Evolutionary conservation across 2,329 filamentous ascomycete genomes (phyloP), one percentile per base, ranked within the genome.

Genomic region (Aspergillus pseudotamarii): DNA sequence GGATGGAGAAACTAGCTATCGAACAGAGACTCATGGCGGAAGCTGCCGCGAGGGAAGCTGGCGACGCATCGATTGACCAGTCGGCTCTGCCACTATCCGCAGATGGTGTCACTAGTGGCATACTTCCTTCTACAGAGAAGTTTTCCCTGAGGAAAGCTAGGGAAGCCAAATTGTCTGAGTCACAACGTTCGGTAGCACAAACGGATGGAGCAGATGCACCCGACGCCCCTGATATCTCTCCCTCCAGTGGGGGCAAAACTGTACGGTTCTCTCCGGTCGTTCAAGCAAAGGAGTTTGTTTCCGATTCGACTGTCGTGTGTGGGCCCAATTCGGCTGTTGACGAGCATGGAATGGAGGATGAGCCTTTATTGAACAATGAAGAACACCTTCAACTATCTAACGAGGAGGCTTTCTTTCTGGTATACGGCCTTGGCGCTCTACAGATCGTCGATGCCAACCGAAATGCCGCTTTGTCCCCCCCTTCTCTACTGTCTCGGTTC

Each of bases 311-410:
- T 16, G 63, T 64, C 41, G 28, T 59, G 36, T 60, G 67, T 28
- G 51, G 68, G 28, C 63, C 67, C 6, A 65, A 70, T 32, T 55
- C 62, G 9, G 54, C 53, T 32, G 34, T 66, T 26, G 60, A 62
- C 19, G 57, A n/a, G n/a, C 59, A 62, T 6, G 67, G 71, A n/a
- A 53, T 64, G 26, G 59, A 66, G 9, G 71, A 72, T 32, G 71
- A 78, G 41, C 62, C 68, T 23, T 63, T 64, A 0, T 55, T 80
- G 19, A 64, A 81, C 61, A 80, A 88, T 80, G 78, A 91, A 79
- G 95, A 99, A 72, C 93, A 97, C 73, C 88, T 97, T n/a, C 95
- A 98, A 75, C 84, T 99, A 10, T 93, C 90, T 3, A 86, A 90
- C 0, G 93, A 97, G 76, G 95, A 99, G 78, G 90, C 93, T 0